Evolutionary conservation across 2,329 filamentous ascomycete genomes (phyloP), one percentile per base, ranked within the genome.

Genomic region (Ophiostoma ulmi): DNA sequence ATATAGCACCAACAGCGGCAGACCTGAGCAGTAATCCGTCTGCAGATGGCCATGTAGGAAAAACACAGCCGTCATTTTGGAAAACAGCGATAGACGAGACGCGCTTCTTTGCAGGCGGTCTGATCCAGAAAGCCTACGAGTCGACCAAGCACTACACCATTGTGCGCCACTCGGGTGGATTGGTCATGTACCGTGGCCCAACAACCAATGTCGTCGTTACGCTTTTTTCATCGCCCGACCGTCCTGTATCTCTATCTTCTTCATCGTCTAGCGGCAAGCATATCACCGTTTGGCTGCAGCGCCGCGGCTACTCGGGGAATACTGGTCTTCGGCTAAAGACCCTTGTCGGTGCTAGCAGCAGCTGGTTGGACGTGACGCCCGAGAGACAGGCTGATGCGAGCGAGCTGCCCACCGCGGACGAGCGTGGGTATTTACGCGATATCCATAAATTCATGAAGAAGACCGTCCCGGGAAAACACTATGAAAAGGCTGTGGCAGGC

Each of bases 321-420:
- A 83, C 88, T 67, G 90, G 90, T 22, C 90, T 92, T 86, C 83
- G 83, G 7, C 80, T 88, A 38, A 90, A 90, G 76, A 85, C 88
- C 0, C 77, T 91, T 1, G 79, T 91, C 48, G 85, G 88, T 8
- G 82, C 84, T 0, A 86, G 83, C 14, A 81, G 83, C 8, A 82
- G 80, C 74, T 92, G 90, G 90, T 80, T 91, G 14, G 84, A 92
- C 71, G 89, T 91, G 2, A 92, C 90, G 0, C 90, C 90, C 0
- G 80, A 80, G 0, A 78, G 82, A 1, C 80, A 81, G 31, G 82
- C 85, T 0, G 82, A 85, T 0, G 75, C 81, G 0, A 79, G 84
- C 0, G 83, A 88, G 66, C 75, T 91, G 1, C 79, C 84, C 0
- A 80, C 82, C 0, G 79, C 79, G 0, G 87, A 91, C 48, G 90